These are phyloP conservation scores for Suhomyces pyralidae DNA, from an alignment of 805 yeast species.

Conservation along the genomic window DNA sequence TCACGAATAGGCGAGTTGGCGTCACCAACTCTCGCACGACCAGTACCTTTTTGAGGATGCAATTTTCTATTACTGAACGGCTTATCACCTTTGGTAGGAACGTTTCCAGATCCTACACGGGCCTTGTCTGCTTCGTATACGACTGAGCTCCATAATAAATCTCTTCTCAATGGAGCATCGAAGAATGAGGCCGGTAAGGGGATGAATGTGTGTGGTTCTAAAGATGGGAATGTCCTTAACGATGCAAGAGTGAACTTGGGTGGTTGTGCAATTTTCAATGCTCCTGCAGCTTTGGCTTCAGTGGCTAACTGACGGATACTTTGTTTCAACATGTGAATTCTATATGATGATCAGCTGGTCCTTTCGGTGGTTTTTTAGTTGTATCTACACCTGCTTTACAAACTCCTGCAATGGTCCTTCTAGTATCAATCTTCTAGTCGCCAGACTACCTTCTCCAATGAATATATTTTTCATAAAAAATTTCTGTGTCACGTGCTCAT, in stretches of 20 bases:
- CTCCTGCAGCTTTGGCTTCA: conserved; percentile 12
- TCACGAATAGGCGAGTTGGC: conserved; percentile 89
- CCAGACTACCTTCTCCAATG: neutral
- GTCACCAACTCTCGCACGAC: conserved; percentile 95
- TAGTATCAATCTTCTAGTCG: neutral
- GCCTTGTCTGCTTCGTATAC: conserved; percentile 85
- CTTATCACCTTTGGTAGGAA: conserved; percentile 82
- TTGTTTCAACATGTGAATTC: conserved; percentile 20
- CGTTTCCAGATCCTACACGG: conserved; percentile 86
- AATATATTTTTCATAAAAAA: neutral
- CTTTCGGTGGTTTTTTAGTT: neutral
- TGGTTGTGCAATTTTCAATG: conserved; percentile 40
- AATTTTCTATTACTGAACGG: conserved; percentile 82
- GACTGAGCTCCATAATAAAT: conserved; percentile 90
- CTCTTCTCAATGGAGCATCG: conserved; percentile 79
- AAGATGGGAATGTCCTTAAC: conserved; percentile 79
- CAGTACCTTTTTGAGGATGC: conserved; percentile 88
- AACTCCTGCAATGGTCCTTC: neutral
- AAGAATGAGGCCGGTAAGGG: conserved; percentile 75
- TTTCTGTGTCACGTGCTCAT: neutral
- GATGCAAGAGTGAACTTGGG: conserved; percentile 75
- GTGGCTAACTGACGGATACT: conserved; percentile 32
- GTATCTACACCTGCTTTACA: neutral
- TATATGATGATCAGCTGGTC: neutral
- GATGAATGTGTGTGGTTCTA: conserved; percentile 76